Conservation (phyloP, 2,329 filamentous ascomycete species). For the Fusarium newnesense region DNA sequence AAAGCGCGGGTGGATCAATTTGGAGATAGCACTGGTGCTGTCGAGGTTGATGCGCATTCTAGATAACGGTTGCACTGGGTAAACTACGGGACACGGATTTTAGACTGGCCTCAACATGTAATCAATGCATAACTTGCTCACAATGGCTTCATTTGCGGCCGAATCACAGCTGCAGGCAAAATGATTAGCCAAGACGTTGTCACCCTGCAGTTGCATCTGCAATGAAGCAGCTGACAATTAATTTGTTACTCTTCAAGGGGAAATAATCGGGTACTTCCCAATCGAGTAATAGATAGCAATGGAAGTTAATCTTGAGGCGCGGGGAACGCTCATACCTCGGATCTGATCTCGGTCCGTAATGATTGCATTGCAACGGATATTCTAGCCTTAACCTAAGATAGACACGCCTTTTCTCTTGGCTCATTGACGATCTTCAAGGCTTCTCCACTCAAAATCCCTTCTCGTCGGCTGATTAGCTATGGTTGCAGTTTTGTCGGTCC, state of each 20-base stretch:
- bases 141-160: neutral
- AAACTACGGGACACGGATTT: neutral
- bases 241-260: neutral
- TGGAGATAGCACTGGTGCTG: slow-evolving; percentile 25
- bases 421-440: neutral
- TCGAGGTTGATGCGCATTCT: slow-evolving; percentile 22
- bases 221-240: neutral
- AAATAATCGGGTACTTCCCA: neutral
- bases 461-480: slow-evolving; percentile 18
- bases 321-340: neutral
- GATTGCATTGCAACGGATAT: neutral
- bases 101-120: neutral
- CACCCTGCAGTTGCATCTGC: neutral
- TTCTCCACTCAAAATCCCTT: slow-evolving; percentile 9
- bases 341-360: slow-evolving; percentile 5
- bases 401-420: neutral
- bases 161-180: neutral
- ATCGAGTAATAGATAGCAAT: neutral
- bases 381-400: slow-evolving; percentile 5
- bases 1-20: slow-evolving; percentile 36
- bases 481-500: slow-evolving; percentile 17
- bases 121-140: neutral
- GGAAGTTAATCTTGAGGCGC: neutral
- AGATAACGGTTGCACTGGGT: neutral
- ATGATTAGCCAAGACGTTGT: neutral